Percentiles rank a stretch among this genome's conserved stretches.
Evolutionary conservation across 306 rosid genomes (phyloP).

Genomic region (Comarum palustre): DNA sequence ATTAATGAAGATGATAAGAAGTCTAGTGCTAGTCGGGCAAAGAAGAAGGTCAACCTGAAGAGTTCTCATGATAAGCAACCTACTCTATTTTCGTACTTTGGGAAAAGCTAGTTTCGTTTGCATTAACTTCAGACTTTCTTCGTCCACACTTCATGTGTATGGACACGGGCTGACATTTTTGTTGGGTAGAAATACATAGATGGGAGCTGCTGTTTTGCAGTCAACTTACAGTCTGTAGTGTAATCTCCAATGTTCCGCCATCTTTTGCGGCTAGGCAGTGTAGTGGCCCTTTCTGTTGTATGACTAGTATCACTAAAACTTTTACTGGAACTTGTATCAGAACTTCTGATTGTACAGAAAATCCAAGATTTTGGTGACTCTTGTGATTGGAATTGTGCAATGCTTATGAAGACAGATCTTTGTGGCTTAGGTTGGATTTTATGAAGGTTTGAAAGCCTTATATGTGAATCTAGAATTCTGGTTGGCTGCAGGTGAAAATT

Average conservation of each 20-base stretch:
- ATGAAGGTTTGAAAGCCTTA: neutral
- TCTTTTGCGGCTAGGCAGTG: neutral
- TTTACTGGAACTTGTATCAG: neutral
- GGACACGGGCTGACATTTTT: conserved; percentile 2
- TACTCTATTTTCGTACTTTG: conserved; percentile 60
- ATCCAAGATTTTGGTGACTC: neutral
- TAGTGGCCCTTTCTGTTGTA: neutral
- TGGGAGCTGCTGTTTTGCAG: conserved; percentile 1
- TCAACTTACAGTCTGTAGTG: neutral
- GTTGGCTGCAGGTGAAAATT: neutral
- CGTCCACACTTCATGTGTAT: neutral
- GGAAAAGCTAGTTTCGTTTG: conserved; percentile 47
- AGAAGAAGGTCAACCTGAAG: conserved; percentile 55
- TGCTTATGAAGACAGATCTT: neutral
- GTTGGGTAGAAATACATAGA: neutral
- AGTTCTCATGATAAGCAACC: conserved; percentile 53
- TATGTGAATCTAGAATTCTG: neutral
- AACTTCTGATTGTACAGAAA: neutral
- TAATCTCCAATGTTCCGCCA: neutral
- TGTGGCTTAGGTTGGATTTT: neutral
- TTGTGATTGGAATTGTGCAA: neutral
- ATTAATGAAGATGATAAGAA: conserved; percentile 24
- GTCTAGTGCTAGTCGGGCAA: conserved; percentile 37
- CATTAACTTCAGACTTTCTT: neutral
- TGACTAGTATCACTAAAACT: neutral